These are phyloP conservation scores for Neoascochyta sp. DNA, from an alignment of 2,329 filamentous ascomycete species.

Conservation along the genomic window DNA sequence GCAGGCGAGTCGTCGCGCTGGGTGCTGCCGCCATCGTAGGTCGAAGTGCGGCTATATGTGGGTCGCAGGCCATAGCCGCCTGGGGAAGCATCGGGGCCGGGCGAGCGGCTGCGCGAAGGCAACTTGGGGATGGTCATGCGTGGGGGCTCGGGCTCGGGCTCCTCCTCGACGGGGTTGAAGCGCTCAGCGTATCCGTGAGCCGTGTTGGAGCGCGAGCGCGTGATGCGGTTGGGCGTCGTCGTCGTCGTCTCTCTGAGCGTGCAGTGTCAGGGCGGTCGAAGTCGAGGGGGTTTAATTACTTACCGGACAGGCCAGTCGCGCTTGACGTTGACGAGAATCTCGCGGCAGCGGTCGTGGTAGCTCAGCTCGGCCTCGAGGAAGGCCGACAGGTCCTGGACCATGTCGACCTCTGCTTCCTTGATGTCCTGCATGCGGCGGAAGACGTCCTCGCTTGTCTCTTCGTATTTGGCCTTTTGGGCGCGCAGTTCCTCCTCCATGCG, in stretches of 20 bases:
- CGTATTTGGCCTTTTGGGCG: slow-evolving; percentile 89
- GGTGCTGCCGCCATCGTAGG: slow-evolving; percentile 57
- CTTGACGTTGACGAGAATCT: slow-evolving; percentile 70
- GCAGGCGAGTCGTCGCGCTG: slow-evolving; percentile 53
- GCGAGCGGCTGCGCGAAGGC: slow-evolving; percentile 44
- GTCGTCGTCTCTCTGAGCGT: slow-evolving; percentile 26
- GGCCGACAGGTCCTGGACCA: slow-evolving; percentile 69
- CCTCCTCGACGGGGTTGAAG: slow-evolving; percentile 56
- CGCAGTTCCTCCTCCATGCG: slow-evolving; percentile 88
- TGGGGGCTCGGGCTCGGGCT: slow-evolving; percentile 49
- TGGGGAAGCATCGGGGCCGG: slow-evolving; percentile 32
- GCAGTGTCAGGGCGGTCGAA: too few species aligned
- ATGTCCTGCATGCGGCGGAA: slow-evolving; percentile 92
- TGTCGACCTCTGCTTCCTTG: slow-evolving; percentile 84
- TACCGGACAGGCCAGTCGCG: slow-evolving; percentile 65
- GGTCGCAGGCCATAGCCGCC: slow-evolving; percentile 44
- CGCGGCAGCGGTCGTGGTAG: slow-evolving; percentile 86
- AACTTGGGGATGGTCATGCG: slow-evolving; percentile 46
- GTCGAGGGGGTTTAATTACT: too few species aligned
- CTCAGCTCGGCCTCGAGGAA: slow-evolving; percentile 87
- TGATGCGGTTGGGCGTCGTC: slow-evolving; percentile 37
- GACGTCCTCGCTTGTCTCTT: slow-evolving; percentile 91
- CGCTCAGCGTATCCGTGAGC: slow-evolving; percentile 61
- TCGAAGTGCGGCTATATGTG: slow-evolving; percentile 49
- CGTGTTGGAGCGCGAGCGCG: slow-evolving; percentile 60